These are phyloP conservation scores for Penicillium atrosanguineum DNA, from an alignment of 495 filamentous ascomycete genomes.

Conservation along the genomic window DNA sequence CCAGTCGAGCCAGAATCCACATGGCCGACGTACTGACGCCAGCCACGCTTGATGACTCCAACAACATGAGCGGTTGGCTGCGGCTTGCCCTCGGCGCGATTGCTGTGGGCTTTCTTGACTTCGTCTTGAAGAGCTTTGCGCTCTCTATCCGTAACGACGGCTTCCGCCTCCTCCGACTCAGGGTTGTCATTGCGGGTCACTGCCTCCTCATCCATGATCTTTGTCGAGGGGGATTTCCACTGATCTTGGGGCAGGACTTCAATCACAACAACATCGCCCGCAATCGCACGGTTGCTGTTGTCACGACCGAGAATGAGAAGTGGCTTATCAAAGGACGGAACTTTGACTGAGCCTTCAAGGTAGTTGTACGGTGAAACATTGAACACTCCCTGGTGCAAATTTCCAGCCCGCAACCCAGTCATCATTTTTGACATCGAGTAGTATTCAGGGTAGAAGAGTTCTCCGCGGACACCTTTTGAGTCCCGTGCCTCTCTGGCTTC, in stretches of 20 bases:
- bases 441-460: conserved; percentile 80
- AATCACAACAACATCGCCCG: conserved; percentile 88
- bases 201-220: conserved; percentile 92
- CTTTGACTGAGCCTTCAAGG: conserved; percentile 85
- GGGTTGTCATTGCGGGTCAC: conserved; percentile 92
- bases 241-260: conserved; percentile 90
- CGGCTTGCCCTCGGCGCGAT: conserved; percentile 69
- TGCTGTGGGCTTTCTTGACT: conserved; percentile 81
- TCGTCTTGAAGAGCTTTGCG: conserved; percentile 83
- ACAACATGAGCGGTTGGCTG: conserved; percentile 93
- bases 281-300: conserved; percentile 91
- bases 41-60: conserved; percentile 89
- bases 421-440: conserved; percentile 89
- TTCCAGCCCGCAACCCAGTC: conserved; percentile 82
- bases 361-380: conserved; percentile 98
- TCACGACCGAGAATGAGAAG: conserved; percentile 89
- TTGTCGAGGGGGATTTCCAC: conserved; percentile 93
- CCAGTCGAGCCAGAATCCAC: conserved; percentile 83
- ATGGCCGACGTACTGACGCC: conserved; percentile 96
- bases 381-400: conserved; percentile 89
- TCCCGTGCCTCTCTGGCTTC: conserved; percentile 65
- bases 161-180: conserved; percentile 72
- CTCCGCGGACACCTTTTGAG: conserved; percentile 55
- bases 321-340: conserved; percentile 83
- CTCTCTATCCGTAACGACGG: conserved; percentile 80